Evolutionary conservation across 352 stramenopile species (phyloP).

Genomic region (Pythium angustatum): DNA sequence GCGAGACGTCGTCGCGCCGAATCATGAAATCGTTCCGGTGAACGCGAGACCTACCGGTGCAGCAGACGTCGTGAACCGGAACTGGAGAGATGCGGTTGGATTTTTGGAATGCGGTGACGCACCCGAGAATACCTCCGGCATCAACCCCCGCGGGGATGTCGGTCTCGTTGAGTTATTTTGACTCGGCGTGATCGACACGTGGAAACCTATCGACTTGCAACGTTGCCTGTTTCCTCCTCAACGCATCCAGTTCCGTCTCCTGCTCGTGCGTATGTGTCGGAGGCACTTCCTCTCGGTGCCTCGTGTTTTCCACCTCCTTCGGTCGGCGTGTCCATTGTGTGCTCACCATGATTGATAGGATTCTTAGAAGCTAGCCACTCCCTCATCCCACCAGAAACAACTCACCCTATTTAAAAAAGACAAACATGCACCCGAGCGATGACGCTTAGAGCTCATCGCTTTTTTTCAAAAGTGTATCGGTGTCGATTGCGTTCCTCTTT

Average conservation of each 20-base stretch:
- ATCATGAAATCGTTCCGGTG: conserved; percentile 26
- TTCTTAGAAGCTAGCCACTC: conserved; percentile 29
- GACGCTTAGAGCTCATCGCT: conserved; percentile 5
- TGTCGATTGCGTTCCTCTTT: background rate
- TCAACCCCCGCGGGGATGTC: conserved; percentile 10
- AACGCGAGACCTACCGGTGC: conserved; percentile 12
- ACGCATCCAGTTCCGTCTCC: conserved; percentile 16
- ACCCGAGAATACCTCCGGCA: background rate
- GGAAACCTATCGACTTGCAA: background rate
- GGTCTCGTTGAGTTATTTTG: background rate
- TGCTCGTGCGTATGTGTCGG: background rate
- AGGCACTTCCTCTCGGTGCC: no score
- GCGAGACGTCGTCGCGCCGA: conserved; percentile 19
- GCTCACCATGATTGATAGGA: conserved; percentile 29
- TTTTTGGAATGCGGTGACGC: background rate
- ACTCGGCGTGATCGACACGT: background rate
- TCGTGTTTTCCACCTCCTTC: conserved; percentile 19
- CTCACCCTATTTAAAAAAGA: conserved; percentile 29
- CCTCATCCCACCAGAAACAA: conserved; percentile 16
- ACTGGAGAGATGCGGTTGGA: conserved; percentile 9
- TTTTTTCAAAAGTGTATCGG: conserved; percentile 14
- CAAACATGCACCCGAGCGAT: conserved; percentile 25
- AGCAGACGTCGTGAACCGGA: conserved; percentile 13
- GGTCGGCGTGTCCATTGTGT: conserved; percentile 26
- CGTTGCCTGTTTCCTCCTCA: conserved; percentile 6